Base-by-base conservation (phyloP, 768 basidiomycete genomes). In the Pleurotus tuoliensis region DNA sequence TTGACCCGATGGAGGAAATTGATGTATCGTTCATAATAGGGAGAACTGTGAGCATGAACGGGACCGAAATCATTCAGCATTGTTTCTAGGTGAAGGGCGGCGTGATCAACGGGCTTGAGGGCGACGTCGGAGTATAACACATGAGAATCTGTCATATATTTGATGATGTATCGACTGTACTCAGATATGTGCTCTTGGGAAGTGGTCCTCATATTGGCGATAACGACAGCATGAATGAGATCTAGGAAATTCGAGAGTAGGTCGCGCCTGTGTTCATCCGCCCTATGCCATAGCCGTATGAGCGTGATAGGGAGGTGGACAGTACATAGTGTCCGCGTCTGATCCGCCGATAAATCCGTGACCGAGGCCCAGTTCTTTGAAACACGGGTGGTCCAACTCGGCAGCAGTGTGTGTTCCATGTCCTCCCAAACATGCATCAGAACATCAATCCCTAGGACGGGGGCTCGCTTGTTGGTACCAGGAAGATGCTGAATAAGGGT, bases 391-490 rank as follows among this genome's bases (percentile, higher is more conserved):
- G 74, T 59, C 73, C 74, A 75, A 0, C 61, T 61, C 0, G 70
- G 74, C 2, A 72, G 61, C 18, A 47, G 46, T 0, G 68, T 71
- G 4, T 34, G 54, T 3, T 24, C 37, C 67, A 72, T 73, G 58
- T 73, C 69, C 3, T 16, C 38, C 65, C 70, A 70, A 5, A 72
- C 46, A 0, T 49, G 58, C 6, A 48, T 50, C 66, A 73, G 67
- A n/a, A 71, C 55, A 44, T 67, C 62, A 39, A 62, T 61, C 0
- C 71, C 69, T 3, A 74, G 67, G 16, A 73, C 56, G 22, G 18
- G 13, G 25, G 24, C 12, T 15, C 6, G 9, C 12, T 20, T 12
- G 47, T 13, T 20, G 22, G n/a, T 12, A 3, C 34, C 18, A 12
- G 13, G 47, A 11, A 48, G n/a, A n/a, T n/a, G n/a, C n/a, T n/a